Evolutionary conservation across 2,329 filamentous ascomycete genomes (phyloP).

Genomic region (Neofusicoccum sp.): DNA sequence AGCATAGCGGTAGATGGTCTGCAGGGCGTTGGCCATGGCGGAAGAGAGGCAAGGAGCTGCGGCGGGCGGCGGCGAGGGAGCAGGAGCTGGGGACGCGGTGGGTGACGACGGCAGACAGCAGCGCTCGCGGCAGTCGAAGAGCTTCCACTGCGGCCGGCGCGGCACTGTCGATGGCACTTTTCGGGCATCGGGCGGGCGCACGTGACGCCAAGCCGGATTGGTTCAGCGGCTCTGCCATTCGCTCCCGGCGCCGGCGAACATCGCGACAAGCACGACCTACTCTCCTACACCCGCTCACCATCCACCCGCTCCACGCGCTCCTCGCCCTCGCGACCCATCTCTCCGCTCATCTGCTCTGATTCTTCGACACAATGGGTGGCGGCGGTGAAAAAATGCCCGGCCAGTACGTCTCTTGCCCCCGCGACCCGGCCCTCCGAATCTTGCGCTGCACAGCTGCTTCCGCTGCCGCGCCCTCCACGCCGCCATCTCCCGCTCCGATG

Average conservation of each 20-base stretch:
- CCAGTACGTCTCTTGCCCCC: slow-evolving; percentile 20
- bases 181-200: slow-evolving; percentile 13
- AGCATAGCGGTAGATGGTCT: slow-evolving; percentile 65
- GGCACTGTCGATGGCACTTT: slow-evolving; percentile 13
- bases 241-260: slow-evolving; percentile 1
- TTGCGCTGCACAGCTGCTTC: not conserved
- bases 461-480: not conserved
- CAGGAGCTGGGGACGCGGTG: not conserved
- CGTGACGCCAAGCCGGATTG: slow-evolving; percentile 19
- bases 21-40: slow-evolving; percentile 25
- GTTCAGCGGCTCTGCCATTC: slow-evolving; percentile 14
- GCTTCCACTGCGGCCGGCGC: not conserved
- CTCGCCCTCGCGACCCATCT: not conserved
- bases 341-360: not conserved
- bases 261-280: slow-evolving; percentile 6
- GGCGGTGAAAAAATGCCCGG: slow-evolving; percentile 22
- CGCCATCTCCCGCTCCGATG: slow-evolving; percentile 4
- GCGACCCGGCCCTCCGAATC: not conserved
- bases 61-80: not conserved
- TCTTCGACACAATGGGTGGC: slow-evolving; percentile 22
- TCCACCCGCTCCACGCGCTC: not conserved
- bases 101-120: not conserved
- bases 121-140: slow-evolving; percentile 3
- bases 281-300: not conserved
- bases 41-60: not conserved